These are phyloP conservation scores for Naganishia kalamii DNA, from an alignment of 768 basidiomycete species.

Conservation along the genomic window DNA sequence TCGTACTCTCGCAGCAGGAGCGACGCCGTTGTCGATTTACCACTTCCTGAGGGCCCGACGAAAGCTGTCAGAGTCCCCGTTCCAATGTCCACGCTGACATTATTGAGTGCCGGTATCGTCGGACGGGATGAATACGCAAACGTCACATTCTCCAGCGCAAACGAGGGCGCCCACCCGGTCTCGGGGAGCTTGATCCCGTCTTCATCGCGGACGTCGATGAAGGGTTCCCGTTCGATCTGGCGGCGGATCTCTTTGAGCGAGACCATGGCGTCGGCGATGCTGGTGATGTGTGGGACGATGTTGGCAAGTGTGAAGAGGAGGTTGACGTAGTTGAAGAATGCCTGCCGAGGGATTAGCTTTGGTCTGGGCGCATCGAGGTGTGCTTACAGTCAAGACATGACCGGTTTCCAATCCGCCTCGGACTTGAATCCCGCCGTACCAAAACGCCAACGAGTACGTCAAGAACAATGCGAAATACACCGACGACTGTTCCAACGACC, in stretches of 20 bases:
- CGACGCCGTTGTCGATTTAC: constrained; percentile 52
- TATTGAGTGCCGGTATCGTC: constrained; percentile 69
- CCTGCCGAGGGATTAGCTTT: constrained; percentile 4
- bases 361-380: background rate
- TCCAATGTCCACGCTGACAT: constrained; percentile 36
- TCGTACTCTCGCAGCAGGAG: constrained; percentile 85
- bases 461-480: constrained; percentile 32
- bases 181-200: constrained; percentile 28
- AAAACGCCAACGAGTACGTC: constrained; percentile 35
- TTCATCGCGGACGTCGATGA: constrained; percentile 38
- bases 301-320: constrained; percentile 35
- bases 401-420: constrained; percentile 28
- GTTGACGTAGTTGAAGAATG: constrained; percentile 32
- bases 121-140: constrained; percentile 70
- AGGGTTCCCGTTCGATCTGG: constrained; percentile 38
- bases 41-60: constrained; percentile 50
- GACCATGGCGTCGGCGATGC: constrained; percentile 32
- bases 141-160: constrained; percentile 63
- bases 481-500: constrained; percentile 29
- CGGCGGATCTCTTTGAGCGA: constrained; percentile 30
- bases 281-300: constrained; percentile 38
- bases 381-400: constrained; percentile 33
- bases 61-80: constrained; percentile 47
- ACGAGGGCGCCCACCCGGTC: constrained; percentile 24
- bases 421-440: constrained; percentile 37